Percentiles rank a stretch among this genome's conserved stretches.
phyloP scores from a whole-genome alignment of 768 basidiomycete genomes.

The Rhizopogon sp. region DNA sequence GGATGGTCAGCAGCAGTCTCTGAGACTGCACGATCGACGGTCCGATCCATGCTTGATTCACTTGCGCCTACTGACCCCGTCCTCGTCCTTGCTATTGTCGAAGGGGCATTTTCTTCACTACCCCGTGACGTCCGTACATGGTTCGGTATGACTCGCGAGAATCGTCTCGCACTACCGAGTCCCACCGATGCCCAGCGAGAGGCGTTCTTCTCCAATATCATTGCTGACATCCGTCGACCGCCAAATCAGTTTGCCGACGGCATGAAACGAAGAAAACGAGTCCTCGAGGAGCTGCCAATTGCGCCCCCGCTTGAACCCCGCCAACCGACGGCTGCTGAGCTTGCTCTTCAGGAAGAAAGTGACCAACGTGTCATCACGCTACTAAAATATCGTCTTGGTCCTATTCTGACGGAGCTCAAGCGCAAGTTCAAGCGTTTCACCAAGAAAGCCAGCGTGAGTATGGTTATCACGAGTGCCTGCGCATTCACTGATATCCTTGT shows the following conservation, averaged over 20 bases:
- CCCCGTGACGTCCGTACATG: constrained; percentile 83
- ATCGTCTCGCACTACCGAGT: constrained; percentile 56
- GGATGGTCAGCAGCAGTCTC: constrained; percentile 84
- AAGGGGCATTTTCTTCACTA: constrained; percentile 64
- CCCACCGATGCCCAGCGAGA: constrained; percentile 56
- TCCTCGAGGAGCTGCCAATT: constrained; percentile 80
- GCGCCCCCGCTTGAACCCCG: constrained; percentile 90
- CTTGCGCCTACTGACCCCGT: constrained; percentile 90
- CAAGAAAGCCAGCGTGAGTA: constrained; percentile 67
- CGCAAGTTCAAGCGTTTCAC: constrained; percentile 90
- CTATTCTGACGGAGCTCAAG: constrained; percentile 83
- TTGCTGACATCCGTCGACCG: constrained; percentile 65
- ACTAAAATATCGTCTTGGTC: constrained; percentile 87
- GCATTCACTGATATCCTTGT: background rate
- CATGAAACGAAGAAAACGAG: constrained; percentile 72
- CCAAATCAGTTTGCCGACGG: constrained; percentile 91
- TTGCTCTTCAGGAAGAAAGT: constrained; percentile 76
- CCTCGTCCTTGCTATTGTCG: constrained; percentile 86
- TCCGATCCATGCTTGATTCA: constrained; percentile 88
- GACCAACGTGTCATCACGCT: constrained; percentile 76
- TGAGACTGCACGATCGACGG: constrained; percentile 79
- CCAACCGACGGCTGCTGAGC: constrained; percentile 73
- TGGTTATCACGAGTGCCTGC: constrained; percentile 5
- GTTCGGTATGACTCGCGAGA: constrained; percentile 81
- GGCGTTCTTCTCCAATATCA: constrained; percentile 71